These are phyloP conservation scores for Monsonia emarginata DNA, from an alignment of 441 rosid species.

Conservation along the genomic window DNA sequence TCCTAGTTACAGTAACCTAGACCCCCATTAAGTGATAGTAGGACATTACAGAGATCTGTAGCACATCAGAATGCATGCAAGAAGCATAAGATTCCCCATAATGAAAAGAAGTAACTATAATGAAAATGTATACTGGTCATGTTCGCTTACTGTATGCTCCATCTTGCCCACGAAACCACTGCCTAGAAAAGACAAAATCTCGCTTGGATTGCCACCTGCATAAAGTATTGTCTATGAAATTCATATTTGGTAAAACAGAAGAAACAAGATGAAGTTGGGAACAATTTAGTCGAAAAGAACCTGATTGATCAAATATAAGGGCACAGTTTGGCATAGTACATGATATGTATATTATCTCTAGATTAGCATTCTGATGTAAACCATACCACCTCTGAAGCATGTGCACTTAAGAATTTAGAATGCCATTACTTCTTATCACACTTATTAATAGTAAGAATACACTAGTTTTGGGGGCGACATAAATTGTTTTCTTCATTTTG, in stretches of 20 bases:
- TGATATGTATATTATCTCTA: neutral
- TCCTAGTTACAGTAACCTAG: neutral
- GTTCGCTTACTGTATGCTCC: conserved; percentile 83
- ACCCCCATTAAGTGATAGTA: neutral
- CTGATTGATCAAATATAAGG: neutral
- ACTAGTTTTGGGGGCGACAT: too few relatives aligned
- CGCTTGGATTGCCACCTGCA: conserved; percentile 83
- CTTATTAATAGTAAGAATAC: too few relatives aligned
- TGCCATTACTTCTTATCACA: neutral
- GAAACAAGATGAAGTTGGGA: conserved; percentile 9
- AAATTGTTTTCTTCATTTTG: too few relatives aligned
- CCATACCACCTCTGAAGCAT: neutral
- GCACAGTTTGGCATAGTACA: neutral
- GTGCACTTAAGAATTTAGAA: neutral
- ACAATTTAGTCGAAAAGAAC: neutral
- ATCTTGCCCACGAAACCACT: conserved; percentile 94
- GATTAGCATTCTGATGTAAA: neutral
- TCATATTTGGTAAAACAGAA: conserved; percentile 11
- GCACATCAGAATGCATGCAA: neutral
- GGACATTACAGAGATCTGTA: neutral
- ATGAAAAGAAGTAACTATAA: conserved; percentile 6
- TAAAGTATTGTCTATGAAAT: conserved; percentile 22
- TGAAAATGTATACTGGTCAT: conserved; percentile 8
- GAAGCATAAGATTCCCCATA: neutral
- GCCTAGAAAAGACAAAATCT: conserved; percentile 94